Evolutionary conservation across 768 basidiomycete genomes (phyloP).

Genomic region (Macrocybe gigantea): DNA sequence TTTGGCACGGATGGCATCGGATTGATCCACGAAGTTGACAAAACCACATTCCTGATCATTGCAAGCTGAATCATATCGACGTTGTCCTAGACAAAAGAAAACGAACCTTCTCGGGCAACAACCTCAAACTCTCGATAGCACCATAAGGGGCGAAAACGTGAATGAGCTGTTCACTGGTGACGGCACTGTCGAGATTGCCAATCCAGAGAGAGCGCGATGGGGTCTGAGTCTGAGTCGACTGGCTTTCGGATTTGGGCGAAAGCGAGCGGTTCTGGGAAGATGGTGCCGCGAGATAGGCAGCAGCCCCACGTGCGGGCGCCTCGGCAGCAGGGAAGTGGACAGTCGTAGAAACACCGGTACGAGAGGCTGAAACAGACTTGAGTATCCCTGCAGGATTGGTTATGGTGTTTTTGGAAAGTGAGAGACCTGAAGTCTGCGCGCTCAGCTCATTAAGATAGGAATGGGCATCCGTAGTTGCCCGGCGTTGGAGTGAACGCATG

Average conservation of each 20-base stretch:
- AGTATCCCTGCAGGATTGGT: constrained; percentile 47
- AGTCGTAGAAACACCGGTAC: constrained; percentile 41
- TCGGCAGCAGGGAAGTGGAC: constrained; percentile 72
- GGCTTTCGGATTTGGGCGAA: constrained; percentile 75
- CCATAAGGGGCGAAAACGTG: constrained; percentile 96
- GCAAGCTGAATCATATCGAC: constrained; percentile 4
- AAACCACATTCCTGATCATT: constrained; percentile 87
- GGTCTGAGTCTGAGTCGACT: constrained; percentile 75
- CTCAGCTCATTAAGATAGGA: constrained; percentile 55
- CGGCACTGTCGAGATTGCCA: constrained; percentile 92
- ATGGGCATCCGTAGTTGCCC: constrained; percentile 50
- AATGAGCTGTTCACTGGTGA: constrained; percentile 91
- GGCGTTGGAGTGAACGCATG: constrained; percentile 61
- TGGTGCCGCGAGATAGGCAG: constrained; percentile 66
- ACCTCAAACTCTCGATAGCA: constrained; percentile 89
- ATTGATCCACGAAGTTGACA: constrained; percentile 95
- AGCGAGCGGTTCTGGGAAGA: constrained; percentile 67
- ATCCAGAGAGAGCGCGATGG: constrained; percentile 98
- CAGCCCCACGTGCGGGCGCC: constrained; percentile 45
- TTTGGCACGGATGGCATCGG: constrained; percentile 95
- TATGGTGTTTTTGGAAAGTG: constrained; percentile 25
- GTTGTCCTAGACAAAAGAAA: constrained; percentile 2
- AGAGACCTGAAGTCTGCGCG: constrained; percentile 33
- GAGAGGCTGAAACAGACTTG: constrained; percentile 40
- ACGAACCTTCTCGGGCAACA: constrained; percentile 92